Base-by-base conservation (phyloP, 2,329 filamentous ascomycete species). In the Macroventuria anomochaeta region DNA sequence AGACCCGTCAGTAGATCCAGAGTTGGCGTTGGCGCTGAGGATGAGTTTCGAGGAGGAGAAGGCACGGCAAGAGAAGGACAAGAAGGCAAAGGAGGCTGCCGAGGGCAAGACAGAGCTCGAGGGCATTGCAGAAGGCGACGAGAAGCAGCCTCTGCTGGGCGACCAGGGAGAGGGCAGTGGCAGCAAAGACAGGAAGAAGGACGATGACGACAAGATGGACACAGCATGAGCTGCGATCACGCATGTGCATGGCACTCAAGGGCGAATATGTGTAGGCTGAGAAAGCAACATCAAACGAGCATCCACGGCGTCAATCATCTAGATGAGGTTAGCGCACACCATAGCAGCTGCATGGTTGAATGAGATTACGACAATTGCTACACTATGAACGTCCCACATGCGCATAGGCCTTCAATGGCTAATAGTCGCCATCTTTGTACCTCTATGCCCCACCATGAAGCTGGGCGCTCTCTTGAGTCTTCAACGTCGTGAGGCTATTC, bases 1-100 rank as follows among this genome's bases (percentile, higher is more conserved):
- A 63, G 95, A 97, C 75, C 93, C 93, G 12, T 89, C 88, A 47
- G 84, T 93, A 69, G 95, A 99, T 72, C 95, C 95, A 3, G 95
- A 99, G 76, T 80, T 99, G 70, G 95, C 95, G 18, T 85, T 99
- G 64, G 95, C 95, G 46, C 81, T 99, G 73, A 88, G 95, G 60
- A 96, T 99, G 91, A 96, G 91, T 76, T 91, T 96, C 85, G 95
- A 99, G 75, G 95, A 99, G 74, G 95, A 99, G 78, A 96, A 96
- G 80, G 93, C 93, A 57, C 83, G 95, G 68, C 88, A 96, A 77
- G 93, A 96, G 75, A 91, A 91, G 78, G 86, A 89, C 70, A 90
- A 88, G 65, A 86, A 87, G 67, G 86, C 91, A 59, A 88, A 90
- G 64, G 88, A 90, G 64, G 84, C 86, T 55, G 76, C 80, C 31